A percentile compares a stretch with the other conserved stretches of the same genome.
Evolutionary conservation across 345 rosid species (phyloP).

Genomic region (Murraya koenigii): DNA sequence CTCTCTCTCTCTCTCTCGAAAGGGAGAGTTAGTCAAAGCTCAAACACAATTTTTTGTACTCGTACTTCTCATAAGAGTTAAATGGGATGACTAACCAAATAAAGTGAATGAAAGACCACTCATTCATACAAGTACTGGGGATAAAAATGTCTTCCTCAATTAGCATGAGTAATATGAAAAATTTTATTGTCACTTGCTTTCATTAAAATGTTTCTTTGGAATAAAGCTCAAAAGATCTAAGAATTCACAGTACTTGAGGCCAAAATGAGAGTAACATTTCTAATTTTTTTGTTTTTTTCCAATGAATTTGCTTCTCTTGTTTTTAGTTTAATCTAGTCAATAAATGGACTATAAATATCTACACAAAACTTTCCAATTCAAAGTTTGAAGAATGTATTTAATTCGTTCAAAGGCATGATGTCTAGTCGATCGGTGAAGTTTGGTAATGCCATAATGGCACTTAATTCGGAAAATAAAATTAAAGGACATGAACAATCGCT

Average conservation of each 20-base stretch:
- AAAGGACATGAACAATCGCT: not conserved
- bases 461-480: not conserved
- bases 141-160: no score
- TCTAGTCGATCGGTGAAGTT: slow-evolving; percentile 30
- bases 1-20: no score
- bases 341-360: not conserved
- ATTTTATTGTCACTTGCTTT: no score
- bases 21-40: no score
- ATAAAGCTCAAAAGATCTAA: not conserved
- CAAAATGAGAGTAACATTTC: not conserved
- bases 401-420: not conserved
- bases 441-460: slow-evolving; percentile 33
- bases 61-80: no score
- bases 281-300: not conserved
- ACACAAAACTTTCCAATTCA: not conserved
- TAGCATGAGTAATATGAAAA: no score
- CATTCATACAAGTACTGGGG: no score
- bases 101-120: no score
- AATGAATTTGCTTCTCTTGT: not conserved
- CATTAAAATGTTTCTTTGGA: not conserved
- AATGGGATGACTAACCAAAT: no score
- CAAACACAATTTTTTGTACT: no score
- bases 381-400: not conserved
- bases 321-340: not conserved
- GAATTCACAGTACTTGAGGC: not conserved